Evolutionary conservation across 208 protist genomes (phyloP), one percentile per base, ranked within the genome.

Genomic region (Phytomonas serpens): DNA sequence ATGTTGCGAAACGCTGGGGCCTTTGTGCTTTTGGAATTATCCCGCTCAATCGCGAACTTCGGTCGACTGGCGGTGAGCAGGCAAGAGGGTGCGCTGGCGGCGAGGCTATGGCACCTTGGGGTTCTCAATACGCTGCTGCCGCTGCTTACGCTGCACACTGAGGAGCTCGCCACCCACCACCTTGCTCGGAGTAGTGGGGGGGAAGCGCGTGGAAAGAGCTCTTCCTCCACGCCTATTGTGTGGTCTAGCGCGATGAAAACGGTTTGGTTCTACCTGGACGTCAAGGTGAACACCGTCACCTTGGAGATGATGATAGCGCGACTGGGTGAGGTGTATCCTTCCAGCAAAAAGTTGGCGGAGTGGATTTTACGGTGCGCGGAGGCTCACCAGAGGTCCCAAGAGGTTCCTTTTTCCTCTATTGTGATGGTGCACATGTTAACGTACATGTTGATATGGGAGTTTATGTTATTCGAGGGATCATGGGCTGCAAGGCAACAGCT

Each of bases 361-460:
- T 1, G 1, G 4, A 57, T 57, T 27, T 57, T 27, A 57, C 11
- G 47, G 16, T 57, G 16, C 16, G 19, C 19, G 19, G 47, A 57
- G 13, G 47, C 23, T 5, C 19, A 6, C 23, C 34, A 67, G 38
- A 38, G 23, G 11, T 67, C 23, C n/a, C 4, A 23, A 7, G 2
- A 38, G 2, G 16, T 57, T 62, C 7, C 11, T 38, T 93, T 90
- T 71, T 80, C 79, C 10, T 69, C 75, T 13, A 93, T 88, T 51
- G 78, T 71, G 27, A 47, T 79, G 3, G 30, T 89, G n/a, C 91
- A 96, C 51, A 76, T 88, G 30, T 52, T 92, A 11, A 91, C 72
- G 13, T 80, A 81, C 31, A 30, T 93, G 16, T 77, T 96, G 14
- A 88, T 91, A 61, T 72, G 87, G 29, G 88, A 96, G 71, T 80